Conservation (phyloP, 2,329 filamentous ascomycete genomes). For the Rutstroemia sp. region DNA sequence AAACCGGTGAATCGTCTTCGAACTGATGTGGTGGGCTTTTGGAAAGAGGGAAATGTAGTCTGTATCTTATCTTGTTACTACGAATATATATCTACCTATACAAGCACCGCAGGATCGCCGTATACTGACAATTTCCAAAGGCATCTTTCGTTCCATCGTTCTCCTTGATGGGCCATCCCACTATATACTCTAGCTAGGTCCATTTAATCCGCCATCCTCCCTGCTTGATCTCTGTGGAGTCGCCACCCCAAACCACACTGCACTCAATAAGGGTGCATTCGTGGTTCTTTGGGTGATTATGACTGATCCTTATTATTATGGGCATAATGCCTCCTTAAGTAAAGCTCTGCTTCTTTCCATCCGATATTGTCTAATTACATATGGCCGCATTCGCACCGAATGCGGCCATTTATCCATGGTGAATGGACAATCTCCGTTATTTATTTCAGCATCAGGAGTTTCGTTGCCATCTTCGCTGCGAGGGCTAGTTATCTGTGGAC, state of each 20-base stretch:
- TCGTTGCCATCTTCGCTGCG: conserved; percentile 32
- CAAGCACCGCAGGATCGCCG: too few species aligned
- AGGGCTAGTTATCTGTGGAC: conserved; percentile 33
- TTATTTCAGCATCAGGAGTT: neutral
- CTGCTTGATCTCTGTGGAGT: conserved; percentile 26
- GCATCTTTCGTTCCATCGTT: conserved; percentile 94
- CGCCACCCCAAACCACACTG: too few species aligned
- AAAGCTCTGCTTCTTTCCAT: too few species aligned
- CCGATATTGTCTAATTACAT: too few species aligned
- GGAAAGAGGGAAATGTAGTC: conserved; percentile 93
- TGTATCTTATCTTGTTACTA: conserved; percentile 38
- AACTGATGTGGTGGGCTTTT: conserved; percentile 69
- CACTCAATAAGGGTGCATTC: too few species aligned
- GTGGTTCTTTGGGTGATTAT: too few species aligned
- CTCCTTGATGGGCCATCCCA: conserved; percentile 83
- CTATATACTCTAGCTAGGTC: conserved; percentile 68
- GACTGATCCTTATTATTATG: too few species aligned
- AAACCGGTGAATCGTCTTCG: conserved; percentile 97
- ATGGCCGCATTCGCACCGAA: too few species aligned
- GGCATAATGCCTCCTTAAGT: too few species aligned
- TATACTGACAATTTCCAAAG: conserved; percentile 94
- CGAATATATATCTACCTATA: too few species aligned
- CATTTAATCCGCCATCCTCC: conserved; percentile 29
- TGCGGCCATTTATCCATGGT: too few species aligned
- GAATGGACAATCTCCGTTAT: too few species aligned